phyloP scores from a whole-genome alignment of 768 basidiomycete species.

The Tubosaeta sp. region DNA sequence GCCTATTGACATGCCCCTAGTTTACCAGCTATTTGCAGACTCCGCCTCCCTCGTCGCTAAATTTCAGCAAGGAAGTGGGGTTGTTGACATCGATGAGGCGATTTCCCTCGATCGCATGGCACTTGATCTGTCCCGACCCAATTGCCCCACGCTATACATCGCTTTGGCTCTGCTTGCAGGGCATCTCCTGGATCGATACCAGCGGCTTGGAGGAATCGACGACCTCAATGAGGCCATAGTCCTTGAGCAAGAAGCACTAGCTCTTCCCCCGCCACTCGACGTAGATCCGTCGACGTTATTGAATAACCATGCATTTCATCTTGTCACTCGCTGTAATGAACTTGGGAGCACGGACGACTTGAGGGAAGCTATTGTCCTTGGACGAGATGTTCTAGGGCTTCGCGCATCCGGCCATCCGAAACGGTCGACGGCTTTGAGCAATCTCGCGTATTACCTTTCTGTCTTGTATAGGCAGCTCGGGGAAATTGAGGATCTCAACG shows the following conservation, averaged over 20 bases:
- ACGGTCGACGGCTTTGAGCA: background rate
- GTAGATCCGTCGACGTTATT: too few species aligned
- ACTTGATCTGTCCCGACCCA: background rate
- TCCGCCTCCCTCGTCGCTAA: background rate
- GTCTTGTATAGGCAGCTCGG: too few species aligned
- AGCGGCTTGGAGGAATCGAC: background rate
- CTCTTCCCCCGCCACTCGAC: too few species aligned
- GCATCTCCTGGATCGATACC: background rate
- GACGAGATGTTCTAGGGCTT: background rate
- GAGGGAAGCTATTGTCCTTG: background rate
- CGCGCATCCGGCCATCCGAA: background rate
- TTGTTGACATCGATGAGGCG: background rate
- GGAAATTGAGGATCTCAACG: too few species aligned
- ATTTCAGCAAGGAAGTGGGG: background rate
- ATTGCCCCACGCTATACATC: background rate
- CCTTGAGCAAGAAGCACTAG: too few species aligned
- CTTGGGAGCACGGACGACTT: background rate
- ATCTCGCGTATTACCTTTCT: background rate
- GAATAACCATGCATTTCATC: too few species aligned
- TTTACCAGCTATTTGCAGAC: background rate
- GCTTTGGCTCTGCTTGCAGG: background rate
- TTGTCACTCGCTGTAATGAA: too few species aligned
- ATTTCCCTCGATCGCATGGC: background rate
- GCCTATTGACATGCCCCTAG: background rate
- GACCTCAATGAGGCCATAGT: too few species aligned